Conservation (phyloP, 2,329 filamentous ascomycete species). For the Xylariaceae sp. region DNA sequence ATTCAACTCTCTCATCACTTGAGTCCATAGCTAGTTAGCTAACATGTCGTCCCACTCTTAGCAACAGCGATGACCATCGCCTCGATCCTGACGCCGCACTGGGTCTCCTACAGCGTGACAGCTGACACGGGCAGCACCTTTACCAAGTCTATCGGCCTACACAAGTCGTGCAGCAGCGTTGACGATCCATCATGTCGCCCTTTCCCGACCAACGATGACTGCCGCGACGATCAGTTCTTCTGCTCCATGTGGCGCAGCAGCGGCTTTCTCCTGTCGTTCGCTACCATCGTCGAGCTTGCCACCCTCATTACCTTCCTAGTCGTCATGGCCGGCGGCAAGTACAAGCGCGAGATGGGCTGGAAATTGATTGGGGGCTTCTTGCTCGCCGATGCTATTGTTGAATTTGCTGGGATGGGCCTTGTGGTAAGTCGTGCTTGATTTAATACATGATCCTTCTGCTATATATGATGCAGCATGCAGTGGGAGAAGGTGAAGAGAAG, state of each 20-base stretch:
- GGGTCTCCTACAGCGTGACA: conserved; percentile 61
- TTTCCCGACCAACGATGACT: conserved; percentile 67
- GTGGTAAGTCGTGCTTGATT: conserved; percentile 56
- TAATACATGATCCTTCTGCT: conserved; percentile 14
- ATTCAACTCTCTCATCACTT: too few relatives aligned
- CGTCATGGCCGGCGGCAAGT: conserved; percentile 73
- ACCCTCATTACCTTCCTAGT: conserved; percentile 75
- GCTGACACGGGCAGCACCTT: conserved; percentile 42
- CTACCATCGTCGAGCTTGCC: conserved; percentile 76
- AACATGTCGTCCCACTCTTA: conserved; percentile 32
- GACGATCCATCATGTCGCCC: conserved; percentile 56
- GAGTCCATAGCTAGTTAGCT: too few relatives aligned
- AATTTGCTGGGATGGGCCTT: conserved; percentile 74
- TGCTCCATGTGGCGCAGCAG: conserved; percentile 89
- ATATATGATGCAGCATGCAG: too few relatives aligned
- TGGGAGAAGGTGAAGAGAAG: too few relatives aligned
- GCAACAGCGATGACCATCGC: conserved; percentile 68
- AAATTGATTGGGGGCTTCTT: conserved; percentile 66
- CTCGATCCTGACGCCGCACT: conserved; percentile 65
- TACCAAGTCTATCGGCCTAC: conserved; percentile 68
- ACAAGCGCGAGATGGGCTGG: conserved; percentile 79
- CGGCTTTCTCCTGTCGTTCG: conserved; percentile 82
- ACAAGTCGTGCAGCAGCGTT: conserved; percentile 72
- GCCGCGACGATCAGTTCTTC: conserved; percentile 67
- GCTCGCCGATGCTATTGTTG: conserved; percentile 58